These are phyloP conservation scores for Cladosporium sp. DNA, from an alignment of 2,329 filamentous ascomycete species.

Conservation along the genomic window DNA sequence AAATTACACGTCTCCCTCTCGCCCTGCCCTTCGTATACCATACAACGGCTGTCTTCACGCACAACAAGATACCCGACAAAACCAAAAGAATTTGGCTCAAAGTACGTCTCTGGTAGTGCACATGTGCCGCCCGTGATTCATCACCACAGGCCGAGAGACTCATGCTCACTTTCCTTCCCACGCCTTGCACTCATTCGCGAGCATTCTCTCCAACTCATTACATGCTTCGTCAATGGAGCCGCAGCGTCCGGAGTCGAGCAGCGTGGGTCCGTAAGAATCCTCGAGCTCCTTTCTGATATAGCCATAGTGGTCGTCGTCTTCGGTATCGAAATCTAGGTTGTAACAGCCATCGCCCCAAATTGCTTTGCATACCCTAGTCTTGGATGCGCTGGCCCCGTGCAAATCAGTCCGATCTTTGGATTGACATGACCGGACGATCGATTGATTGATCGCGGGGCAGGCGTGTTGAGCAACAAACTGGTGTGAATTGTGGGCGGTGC, in stretches of 20 bases:
- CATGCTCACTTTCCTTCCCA: too few relatives aligned
- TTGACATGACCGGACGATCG: too few relatives aligned
- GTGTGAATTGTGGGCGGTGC: too few relatives aligned
- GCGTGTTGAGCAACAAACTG: too few relatives aligned
- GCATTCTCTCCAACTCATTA: background rate
- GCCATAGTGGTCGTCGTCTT: background rate
- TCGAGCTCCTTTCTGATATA: background rate
- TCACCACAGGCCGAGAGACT: too few relatives aligned
- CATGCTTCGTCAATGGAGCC: background rate
- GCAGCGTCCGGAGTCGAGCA: background rate
- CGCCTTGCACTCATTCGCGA: background rate
- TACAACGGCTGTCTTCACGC: background rate
- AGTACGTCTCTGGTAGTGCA: background rate
- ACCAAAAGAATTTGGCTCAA: too few relatives aligned
- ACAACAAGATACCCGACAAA: background rate
- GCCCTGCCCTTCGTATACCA: background rate
- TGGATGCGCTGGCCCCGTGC: background rate
- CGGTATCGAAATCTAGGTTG: background rate
- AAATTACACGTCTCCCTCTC: background rate
- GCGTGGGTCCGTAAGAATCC: background rate
- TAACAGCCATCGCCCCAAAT: background rate
- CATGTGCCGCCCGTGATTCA: too few relatives aligned
- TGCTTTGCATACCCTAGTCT: background rate
- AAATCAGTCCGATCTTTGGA: too few relatives aligned
- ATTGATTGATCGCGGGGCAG: too few relatives aligned